These are phyloP conservation scores for Piper betle DNA, from an alignment of 164 flowering plant species.

Conservation along the genomic window DNA sequence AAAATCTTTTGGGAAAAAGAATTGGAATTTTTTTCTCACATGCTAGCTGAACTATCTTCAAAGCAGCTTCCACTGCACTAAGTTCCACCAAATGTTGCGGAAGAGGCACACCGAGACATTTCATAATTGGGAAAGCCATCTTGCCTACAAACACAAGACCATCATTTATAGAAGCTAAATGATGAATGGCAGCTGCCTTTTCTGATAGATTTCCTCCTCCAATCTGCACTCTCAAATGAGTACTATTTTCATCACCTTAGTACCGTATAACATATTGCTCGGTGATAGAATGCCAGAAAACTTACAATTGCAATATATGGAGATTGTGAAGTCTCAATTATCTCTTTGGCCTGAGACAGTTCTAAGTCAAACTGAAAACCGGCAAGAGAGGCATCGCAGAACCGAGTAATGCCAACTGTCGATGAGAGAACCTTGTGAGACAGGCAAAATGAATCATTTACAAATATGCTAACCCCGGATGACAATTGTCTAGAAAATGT, in stretches of 20 bases:
- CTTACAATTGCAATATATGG: constrained; percentile 72
- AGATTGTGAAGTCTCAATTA: constrained; percentile 15
- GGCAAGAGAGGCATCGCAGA: constrained; percentile 53
- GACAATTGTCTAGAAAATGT: constrained; percentile 43
- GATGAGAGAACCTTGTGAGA: constrained; percentile 86
- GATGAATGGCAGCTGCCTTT: constrained; percentile 50
- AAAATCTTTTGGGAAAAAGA: constrained; percentile 57
- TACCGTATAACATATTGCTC: too few species aligned
- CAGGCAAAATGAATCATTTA: constrained; percentile 67
- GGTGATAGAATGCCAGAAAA: neutral
- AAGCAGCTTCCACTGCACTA: constrained; percentile 34
- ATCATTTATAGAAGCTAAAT: constrained; percentile 63
- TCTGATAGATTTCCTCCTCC: constrained; percentile 58
- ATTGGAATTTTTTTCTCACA: constrained; percentile 29
- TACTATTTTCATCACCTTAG: neutral
- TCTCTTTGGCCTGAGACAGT: constrained; percentile 34
- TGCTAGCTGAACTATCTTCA: constrained; percentile 34
- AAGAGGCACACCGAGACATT: constrained; percentile 55
- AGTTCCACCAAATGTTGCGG: constrained; percentile 40
- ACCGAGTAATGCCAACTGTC: constrained; percentile 64
- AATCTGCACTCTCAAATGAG: constrained; percentile 37
- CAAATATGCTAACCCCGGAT: constrained; percentile 68
- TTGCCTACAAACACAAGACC: constrained; percentile 70
- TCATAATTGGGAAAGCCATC: constrained; percentile 83
- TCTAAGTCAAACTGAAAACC: constrained; percentile 71